Conservation (phyloP, 169 alveolate species). For the Cryptosporidium viatorum region DNA sequence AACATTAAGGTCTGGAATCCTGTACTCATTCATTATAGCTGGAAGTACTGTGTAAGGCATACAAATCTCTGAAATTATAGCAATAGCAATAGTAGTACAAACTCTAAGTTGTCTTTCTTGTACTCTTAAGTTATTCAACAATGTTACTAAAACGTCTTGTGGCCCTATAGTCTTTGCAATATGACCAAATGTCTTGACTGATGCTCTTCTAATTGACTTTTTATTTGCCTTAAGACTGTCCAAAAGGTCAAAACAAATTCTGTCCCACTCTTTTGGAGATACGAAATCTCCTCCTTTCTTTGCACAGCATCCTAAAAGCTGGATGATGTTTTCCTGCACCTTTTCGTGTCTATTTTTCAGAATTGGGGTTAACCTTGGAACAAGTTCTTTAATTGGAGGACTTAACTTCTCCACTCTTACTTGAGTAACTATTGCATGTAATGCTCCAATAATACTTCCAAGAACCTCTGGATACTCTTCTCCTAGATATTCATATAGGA, state of each 20-base stretch:
- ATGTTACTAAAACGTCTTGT: conserved; percentile 96
- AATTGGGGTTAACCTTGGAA: conserved; percentile 99
- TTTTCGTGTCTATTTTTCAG: conserved; percentile 99
- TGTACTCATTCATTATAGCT: conserved; percentile 99
- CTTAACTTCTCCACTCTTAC: conserved; percentile 98
- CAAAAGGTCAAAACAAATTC: conserved; percentile 98
- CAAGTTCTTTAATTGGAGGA: conserved; percentile 99
- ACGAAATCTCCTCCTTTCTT: conserved; percentile 99
- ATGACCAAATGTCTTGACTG: conserved; percentile 99
- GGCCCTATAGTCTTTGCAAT: conserved; percentile 99
- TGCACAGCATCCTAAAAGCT: conserved; percentile 98
- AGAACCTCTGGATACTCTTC: conserved; percentile 99
- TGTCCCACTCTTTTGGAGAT: conserved; percentile 99
- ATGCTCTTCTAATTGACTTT: conserved; percentile 96
- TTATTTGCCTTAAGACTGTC: conserved; percentile 96
- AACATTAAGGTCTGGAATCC: conserved; percentile 98
- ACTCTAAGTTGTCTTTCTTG: conserved; percentile 99
- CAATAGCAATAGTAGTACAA: conserved; percentile 97
- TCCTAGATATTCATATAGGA: conserved; percentile 97
- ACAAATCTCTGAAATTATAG: conserved; percentile 99
- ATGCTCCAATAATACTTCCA: conserved; percentile 97
- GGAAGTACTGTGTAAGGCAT: conserved; percentile 99
- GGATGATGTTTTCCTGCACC: conserved; percentile 98
- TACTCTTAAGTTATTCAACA: conserved; percentile 94
- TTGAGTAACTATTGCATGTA: conserved; percentile 98